Base-by-base conservation (phyloP, 495 filamentous ascomycete species). In the Lasiosphaeria miniovina region DNA sequence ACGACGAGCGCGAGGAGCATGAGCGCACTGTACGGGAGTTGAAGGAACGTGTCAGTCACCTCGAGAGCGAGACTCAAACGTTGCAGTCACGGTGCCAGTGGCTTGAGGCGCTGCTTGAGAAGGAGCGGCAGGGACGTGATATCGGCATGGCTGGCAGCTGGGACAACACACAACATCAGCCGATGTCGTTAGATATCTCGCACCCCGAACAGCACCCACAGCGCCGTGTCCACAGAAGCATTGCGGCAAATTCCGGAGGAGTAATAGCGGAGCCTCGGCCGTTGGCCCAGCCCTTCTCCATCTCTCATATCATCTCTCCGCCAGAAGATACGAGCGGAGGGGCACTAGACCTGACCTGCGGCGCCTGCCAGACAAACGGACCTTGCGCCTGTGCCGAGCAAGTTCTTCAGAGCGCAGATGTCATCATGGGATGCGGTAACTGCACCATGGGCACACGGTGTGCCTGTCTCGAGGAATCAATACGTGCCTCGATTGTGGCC, bases 381-480 rank as follows among this genome's bases (percentile, higher is more conserved):
- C 60, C 68, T 8, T 86, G 83, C 60, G 77, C 75, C 46, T 86
- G 84, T 61, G 77, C 78, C 31, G 77, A 83, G 6, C 73, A 80
- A 50, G 80, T 75, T 40, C 71, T 82, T 15, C 70, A 71, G 34
- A 43, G 58, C 43, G 62, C 71, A 31, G 65, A 73, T 8, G 45
- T 70, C 10, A 68, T 79, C 0, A 61, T 83, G 41, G 86, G 84
- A 0, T 93, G 89, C 68, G 83, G 80, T 34, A 82, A 83, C 34
- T 93, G 89, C 66, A 83, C 80, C 12, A 49, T 79, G 50, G 70
- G 76, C 58, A 74, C 65, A 61, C 83, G 74, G 61, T 93, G 89
- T 62, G 82, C 86, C 61, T 93, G 89, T 64, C 79, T 93, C 10
- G 88, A 91, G 55, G 86, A 88, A 64, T 81, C 81, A 0, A 80